Base-by-base conservation (phyloP, 352 stramenopile species). In the Globisporangium cystogenes region DNA sequence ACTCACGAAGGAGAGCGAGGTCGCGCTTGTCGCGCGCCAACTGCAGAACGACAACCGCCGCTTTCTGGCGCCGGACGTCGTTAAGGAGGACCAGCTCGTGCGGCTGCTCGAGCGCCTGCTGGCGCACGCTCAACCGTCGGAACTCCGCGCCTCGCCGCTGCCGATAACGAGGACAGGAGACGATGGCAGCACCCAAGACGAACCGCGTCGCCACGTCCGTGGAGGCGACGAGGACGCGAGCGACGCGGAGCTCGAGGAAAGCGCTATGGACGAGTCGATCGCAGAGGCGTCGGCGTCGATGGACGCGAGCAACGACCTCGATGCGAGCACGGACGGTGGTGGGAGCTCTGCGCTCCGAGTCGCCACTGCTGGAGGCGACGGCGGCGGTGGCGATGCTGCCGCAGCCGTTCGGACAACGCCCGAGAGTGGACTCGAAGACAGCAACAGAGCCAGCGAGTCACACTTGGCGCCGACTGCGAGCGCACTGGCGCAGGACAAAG, bases 31-130 rank as follows among this genome's bases (percentile, higher is more conserved):
- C 23, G 63, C 70, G 7, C 60, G 61, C 11, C 68, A 86, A 51
- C 59, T 93, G 33, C 78, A 90, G 52, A 62, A 68, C n/a, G 75
- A 87, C 37, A 83, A 92, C 48, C 57, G 66, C 2, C 64, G 65
- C 27, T 92, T 90, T 53, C 61, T 91, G 21, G 64, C 68, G 1
- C 73, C 83, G 0, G 62, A 36, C 3, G 46, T 93, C 18, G 79
- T 93, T 26, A 91, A 82, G 52, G 67, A 89, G 49, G 44, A 65
- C 36, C 83, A 93, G 52, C 58, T 93, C 7, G 65, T 69, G 50
- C 67, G 79, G 4, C 55, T 93, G 10, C 54, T 93, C 21, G 69
- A 87, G 51, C 68, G 63, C 48, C 55, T 93, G n/a, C 64, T 91
- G 16, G 54, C 82, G 36, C 72, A 82, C 57, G 39, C 87, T 21